Percentiles rank a stretch among this genome's conserved stretches.
Conservation (phyloP, 164 flowering plant species). For the Platanus orientalis region DNA sequence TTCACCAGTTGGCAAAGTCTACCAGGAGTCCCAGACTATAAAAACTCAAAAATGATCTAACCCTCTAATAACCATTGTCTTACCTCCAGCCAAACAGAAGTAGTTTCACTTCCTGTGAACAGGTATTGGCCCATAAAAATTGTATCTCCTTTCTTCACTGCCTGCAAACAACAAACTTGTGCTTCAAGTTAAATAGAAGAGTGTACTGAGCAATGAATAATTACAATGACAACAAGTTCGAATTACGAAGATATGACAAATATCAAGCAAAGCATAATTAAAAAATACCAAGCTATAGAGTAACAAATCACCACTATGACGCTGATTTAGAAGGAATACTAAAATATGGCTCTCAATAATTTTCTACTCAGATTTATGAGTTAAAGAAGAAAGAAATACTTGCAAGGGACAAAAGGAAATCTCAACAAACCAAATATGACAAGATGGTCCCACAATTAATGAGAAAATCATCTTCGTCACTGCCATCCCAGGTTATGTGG, state of each 20-base stretch:
- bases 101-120: constrained; percentile 98
- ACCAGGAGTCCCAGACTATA: not conserved
- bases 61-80: constrained; percentile 8
- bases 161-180: constrained; percentile 38
- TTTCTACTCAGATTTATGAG: not conserved
- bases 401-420: too few species aligned
- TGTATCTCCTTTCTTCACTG: constrained; percentile 73
- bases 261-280: not conserved
- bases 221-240: not conserved
- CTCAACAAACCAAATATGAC: not conserved
- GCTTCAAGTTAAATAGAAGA: not conserved
- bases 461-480: not conserved
- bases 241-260: not conserved
- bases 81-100: constrained; percentile 99
- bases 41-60: not conserved
- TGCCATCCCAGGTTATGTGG: not conserved
- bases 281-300: not conserved
- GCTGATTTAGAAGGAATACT: too few species aligned
- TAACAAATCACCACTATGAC: too few species aligned
- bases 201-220: not conserved
- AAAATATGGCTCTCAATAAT: not conserved
- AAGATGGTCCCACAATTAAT: not conserved
- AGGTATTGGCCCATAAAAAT: constrained; percentile 84
- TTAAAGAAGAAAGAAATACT: not conserved
- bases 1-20: constrained; percentile 2